These are phyloP conservation scores for Apiosordaria backusii DNA, from an alignment of 495 filamentous ascomycete species.

Conservation along the genomic window DNA sequence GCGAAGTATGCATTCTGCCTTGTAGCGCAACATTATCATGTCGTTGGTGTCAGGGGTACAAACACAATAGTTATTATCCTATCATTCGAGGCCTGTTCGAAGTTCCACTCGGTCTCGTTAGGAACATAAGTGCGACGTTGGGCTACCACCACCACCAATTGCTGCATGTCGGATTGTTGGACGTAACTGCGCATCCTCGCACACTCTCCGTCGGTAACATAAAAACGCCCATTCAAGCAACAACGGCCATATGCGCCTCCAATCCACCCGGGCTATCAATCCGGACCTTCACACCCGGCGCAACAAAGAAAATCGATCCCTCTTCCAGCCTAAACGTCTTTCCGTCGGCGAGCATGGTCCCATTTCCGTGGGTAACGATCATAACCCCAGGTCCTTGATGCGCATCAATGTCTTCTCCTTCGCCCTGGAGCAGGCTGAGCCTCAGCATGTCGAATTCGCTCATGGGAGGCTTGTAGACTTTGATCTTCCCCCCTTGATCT, in stretches of 20 bases:
- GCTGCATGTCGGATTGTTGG: not conserved
- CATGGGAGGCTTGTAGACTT: conserved; percentile 63
- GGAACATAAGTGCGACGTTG: not conserved
- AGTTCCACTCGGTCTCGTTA: not conserved
- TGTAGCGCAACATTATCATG: too few species aligned
- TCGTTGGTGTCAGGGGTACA: not conserved
- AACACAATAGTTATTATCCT: not conserved
- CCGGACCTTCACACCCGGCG: conserved; percentile 52
- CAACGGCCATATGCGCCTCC: conserved; percentile 52
- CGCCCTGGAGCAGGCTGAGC: conserved; percentile 52
- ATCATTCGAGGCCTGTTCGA: not conserved
- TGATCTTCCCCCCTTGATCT: conserved; percentile 53
- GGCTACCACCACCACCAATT: too few species aligned
- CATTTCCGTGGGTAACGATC: conserved; percentile 61
- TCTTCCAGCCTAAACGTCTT: conserved; percentile 54
- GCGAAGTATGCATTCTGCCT: not conserved
- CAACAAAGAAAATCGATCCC: conserved; percentile 68
- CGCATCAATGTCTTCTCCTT: conserved; percentile 54
- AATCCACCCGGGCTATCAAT: conserved; percentile 49
- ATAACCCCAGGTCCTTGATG: conserved; percentile 63
- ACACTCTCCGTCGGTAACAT: not conserved
- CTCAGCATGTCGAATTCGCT: conserved; percentile 69
- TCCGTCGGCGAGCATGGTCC: conserved; percentile 54
- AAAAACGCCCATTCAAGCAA: conserved; percentile 11
- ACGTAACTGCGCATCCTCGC: not conserved